Evolutionary conservation across 768 basidiomycete species (phyloP).

Genomic region (Gloeopeniophorella convolvens): DNA sequence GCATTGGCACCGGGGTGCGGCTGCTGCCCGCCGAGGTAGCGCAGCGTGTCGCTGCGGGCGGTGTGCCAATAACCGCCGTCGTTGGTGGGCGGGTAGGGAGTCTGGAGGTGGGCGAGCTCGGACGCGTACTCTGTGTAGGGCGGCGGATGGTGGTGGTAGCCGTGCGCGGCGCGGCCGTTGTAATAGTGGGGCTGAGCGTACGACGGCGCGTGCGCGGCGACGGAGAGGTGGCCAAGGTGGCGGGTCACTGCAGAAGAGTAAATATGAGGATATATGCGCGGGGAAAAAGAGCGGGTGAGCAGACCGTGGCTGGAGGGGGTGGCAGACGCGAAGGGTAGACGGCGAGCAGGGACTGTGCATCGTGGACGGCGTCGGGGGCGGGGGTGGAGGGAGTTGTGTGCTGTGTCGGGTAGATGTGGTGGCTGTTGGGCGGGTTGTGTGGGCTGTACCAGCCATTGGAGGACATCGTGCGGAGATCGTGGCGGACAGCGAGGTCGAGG

Average conservation of each 20-base stretch:
- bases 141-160: constrained; percentile 33
- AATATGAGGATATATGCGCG: constrained; percentile 11
- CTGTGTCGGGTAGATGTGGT: constrained; percentile 5
- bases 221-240: constrained; percentile 55
- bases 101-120: constrained; percentile 50
- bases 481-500: neutral
- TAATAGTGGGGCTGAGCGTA: constrained; percentile 56
- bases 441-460: constrained; percentile 16
- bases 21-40: constrained; percentile 51
- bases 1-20: no score
- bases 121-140: constrained; percentile 66
- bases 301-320: constrained; percentile 73
- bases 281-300: constrained; percentile 4
- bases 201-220: constrained; percentile 53
- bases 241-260: constrained; percentile 45
- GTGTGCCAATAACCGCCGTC: constrained; percentile 59
- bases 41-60: constrained; percentile 53
- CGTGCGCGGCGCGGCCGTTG: constrained; percentile 27
- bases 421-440: constrained; percentile 1
- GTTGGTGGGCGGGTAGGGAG: constrained; percentile 37
- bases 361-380: constrained; percentile 49
- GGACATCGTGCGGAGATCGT: constrained; percentile 10
- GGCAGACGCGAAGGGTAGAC: constrained; percentile 68
- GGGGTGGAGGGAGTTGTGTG: constrained; percentile 3
- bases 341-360: constrained; percentile 59